Evolutionary conservation across 306 rosid genomes (phyloP).

Genomic region (Cicer yamashitae): DNA sequence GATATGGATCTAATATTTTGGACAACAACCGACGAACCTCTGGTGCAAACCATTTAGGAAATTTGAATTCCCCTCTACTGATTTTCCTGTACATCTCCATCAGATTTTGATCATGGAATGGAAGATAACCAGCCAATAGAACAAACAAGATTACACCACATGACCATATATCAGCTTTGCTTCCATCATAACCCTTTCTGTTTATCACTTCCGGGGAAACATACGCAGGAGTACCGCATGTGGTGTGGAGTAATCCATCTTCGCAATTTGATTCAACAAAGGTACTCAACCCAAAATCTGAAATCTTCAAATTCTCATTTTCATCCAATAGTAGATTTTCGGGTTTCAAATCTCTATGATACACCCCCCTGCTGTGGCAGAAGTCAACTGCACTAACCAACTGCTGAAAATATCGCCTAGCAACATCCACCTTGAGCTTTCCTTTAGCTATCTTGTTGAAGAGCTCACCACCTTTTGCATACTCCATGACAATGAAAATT

Average conservation of each 20-base stretch:
- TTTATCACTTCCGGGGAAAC: constrained; percentile 93
- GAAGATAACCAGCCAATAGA: constrained; percentile 92
- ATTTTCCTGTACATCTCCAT: constrained; percentile 95
- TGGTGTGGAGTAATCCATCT: constrained; percentile 95
- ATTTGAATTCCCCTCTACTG: constrained; percentile 73
- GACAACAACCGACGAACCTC: constrained; percentile 75
- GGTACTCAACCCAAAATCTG: constrained; percentile 93
- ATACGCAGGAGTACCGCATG: constrained; percentile 97
- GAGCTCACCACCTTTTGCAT: constrained; percentile 92
- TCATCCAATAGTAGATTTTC: constrained; percentile 95
- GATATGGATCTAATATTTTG: constrained; percentile 84
- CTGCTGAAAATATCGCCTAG: constrained; percentile 86
- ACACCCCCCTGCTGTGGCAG: constrained; percentile 92
- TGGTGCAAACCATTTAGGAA: constrained; percentile 86
- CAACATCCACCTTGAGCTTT: constrained; percentile 78
- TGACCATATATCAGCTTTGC: constrained; percentile 97
- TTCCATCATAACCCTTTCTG: constrained; percentile 89
- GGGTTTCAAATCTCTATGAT: constrained; percentile 90
- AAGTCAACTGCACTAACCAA: constrained; percentile 88
- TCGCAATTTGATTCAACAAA: constrained; percentile 74
- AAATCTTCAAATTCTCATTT: constrained; percentile 84
- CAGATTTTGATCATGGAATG: constrained; percentile 85
- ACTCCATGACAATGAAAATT: constrained; percentile 93
- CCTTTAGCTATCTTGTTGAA: constrained; percentile 89
- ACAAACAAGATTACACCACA: constrained; percentile 93